Base-by-base conservation (phyloP, 352 stramenopile genomes). In the Aphanomyces stellatus region DNA sequence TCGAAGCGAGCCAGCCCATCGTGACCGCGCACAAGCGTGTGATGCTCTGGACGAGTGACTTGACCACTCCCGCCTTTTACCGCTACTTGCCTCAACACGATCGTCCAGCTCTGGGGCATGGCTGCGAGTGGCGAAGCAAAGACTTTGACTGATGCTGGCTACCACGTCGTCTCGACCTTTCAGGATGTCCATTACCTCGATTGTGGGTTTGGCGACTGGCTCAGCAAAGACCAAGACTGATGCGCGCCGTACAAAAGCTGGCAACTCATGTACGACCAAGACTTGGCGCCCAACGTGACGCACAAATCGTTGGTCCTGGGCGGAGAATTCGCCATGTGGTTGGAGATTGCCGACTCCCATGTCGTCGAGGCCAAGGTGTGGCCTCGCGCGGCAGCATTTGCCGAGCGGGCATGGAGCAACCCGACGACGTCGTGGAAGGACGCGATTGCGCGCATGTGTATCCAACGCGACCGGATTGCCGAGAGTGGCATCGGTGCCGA, bases 191-290 rank as follows among this genome's bases (percentile, higher is more conserved):
- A 57, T 31, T 66, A 66, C 25, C 17, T 66, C 8, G 59, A 66
- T 40, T 66, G 59, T 31, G 59, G 59, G 5, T 66, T 57, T 34
- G 59, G 59, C 31, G 59, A 28, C 42, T 66, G 59, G 59, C 24
- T 66, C 7, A n/a, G 35, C 28, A 66, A 66, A 19, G 41, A 35
- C 59, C 57, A 66, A 4, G 59, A 40, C 37, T 66, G 59, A 40
- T 66, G 59, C 46, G 41, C n/a, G 30, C 42, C 37, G 17, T 57
- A 53, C 46, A 66, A 66, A 31, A 53, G 35, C 7, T 66, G 59
- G 59, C 59, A 66, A 30, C n/a, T 66, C 11, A 56, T 66, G 22
- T 66, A 66, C 46, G 59, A 66, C 59, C 24, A 37, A 19, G 40
- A 53, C 46, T n/a, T 66, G 17, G 15, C 15, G 2, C 27, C 59